phyloP scores from a whole-genome alignment of 1,284 basidiomycete species.

The Ganoderma multipileum region DNA sequence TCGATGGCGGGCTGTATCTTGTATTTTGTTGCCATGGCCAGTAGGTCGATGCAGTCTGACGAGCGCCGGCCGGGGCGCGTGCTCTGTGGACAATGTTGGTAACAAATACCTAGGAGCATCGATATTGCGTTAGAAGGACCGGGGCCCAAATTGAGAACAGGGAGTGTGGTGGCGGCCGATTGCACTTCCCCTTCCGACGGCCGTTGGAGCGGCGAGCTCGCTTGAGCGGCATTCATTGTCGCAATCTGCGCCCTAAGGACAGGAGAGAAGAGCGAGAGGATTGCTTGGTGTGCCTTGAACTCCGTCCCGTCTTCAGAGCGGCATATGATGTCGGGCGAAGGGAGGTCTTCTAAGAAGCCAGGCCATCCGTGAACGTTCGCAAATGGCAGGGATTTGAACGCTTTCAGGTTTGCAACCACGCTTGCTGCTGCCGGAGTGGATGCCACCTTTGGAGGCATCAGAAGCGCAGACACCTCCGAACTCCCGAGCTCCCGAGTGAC shows the following conservation, averaged over 20 bases:
- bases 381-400: not conserved
- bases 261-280: constrained; percentile 15
- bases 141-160: not conserved
- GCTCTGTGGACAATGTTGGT: not conserved
- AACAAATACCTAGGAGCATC: not conserved
- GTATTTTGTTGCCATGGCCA: not conserved
- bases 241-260: not conserved
- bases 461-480: not conserved
- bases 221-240: not conserved
- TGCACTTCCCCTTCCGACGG: no score
- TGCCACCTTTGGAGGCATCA: not conserved
- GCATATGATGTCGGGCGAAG: constrained; percentile 19
- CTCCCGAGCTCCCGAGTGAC: not conserved
- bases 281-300: constrained; percentile 17
- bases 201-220: not conserved
- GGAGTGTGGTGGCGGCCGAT: not conserved
- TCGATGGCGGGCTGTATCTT: not conserved
- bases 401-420: not conserved
- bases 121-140: not conserved
- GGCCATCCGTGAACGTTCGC: not conserved
- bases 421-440: not conserved
- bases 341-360: not conserved
- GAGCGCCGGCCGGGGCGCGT: not conserved
- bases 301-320: constrained; percentile 31
- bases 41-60: not conserved